phyloP scores from a whole-genome alignment of 352 stramenopile genomes.

The Globisporangium emineosum region DNA sequence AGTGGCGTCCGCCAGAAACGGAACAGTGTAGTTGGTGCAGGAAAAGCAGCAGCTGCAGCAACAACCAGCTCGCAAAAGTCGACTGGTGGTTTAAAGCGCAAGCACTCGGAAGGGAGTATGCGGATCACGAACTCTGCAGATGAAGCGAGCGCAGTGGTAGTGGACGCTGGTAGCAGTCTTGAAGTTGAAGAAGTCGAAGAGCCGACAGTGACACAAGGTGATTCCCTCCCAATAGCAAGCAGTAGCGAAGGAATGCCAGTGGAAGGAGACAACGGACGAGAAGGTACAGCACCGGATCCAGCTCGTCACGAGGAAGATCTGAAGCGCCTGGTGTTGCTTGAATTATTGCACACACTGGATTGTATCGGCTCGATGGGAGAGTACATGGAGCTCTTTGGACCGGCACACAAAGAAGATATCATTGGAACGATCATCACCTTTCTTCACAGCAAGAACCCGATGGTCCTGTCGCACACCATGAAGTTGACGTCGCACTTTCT shows the following conservation, averaged over 20 bases:
- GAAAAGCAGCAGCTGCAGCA: constrained; percentile 4
- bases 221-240: neutral
- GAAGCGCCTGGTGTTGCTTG: constrained; percentile 76
- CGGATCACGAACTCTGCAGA: constrained; percentile 16
- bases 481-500: constrained; percentile 85
- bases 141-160: constrained; percentile 23
- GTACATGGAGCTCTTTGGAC: constrained; percentile 82
- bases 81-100: constrained; percentile 33
- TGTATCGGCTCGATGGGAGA: constrained; percentile 83
- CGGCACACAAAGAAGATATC: constrained; percentile 81
- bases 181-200: constrained; percentile 14
- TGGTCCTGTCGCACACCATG: constrained; percentile 76
- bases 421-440: constrained; percentile 82
- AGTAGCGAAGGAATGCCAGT: neutral
- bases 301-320: constrained; percentile 74
- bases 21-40: constrained; percentile 8
- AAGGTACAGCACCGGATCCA: constrained; percentile 23
- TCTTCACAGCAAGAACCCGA: constrained; percentile 79
- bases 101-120: constrained; percentile 34
- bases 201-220: neutral
- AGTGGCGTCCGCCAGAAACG: constrained; percentile 35
- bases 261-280: neutral
- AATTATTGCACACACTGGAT: constrained; percentile 80
- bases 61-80: constrained; percentile 1
- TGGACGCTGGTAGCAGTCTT: neutral